Evolutionary conservation across 495 filamentous ascomycete species (phyloP), one percentile per base, ranked within the genome.

Genomic region (Acidomyces sp.): DNA sequence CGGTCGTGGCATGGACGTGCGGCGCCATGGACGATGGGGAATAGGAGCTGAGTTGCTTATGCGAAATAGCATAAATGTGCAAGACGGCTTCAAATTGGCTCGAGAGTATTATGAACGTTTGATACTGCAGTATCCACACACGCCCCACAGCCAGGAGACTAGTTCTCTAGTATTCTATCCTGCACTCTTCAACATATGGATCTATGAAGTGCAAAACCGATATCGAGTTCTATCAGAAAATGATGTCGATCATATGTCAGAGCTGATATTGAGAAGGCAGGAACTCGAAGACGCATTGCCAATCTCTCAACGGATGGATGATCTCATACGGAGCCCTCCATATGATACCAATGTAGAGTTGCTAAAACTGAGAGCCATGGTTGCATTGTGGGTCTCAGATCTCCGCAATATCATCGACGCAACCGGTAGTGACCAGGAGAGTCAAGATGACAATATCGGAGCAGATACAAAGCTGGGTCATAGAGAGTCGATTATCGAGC

Each of bases 1-100:
- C 34, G 71, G 76, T 1, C 52, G 52, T 11, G 52, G 57, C n/a
- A 49, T 77, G 16, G 75, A 82, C 57, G 55, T 75, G 2, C 63
- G 77, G 22, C 59, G 36, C 15, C 65, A 67, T 40, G 67, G 62
- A 6, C 60, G 71, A 41, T 84, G 79, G 79, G 77, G 75, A 11
- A 70, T 84, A 31, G 79, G 78, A 19, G 78, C 77, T 12, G 79
- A 83, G 49, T 63, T 84, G 31, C 53, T 82, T 33, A 62, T 81
- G 20, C 66, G 69, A 15, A 13, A 24, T 21, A 15, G 12, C 31
- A 15, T 9, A 11, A 15, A 42, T 16, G 15, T 10, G 0, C 52
- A 55, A 11, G 63, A 68, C 18, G 74, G 71, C 3, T 68, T 80
- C 34, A 63, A 66, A 41, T 59, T 66, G 34, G 75, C 71, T 6